Evolutionary conservation across 495 filamentous ascomycete species (phyloP).

Genomic region (Tetracladium marchalianum): DNA sequence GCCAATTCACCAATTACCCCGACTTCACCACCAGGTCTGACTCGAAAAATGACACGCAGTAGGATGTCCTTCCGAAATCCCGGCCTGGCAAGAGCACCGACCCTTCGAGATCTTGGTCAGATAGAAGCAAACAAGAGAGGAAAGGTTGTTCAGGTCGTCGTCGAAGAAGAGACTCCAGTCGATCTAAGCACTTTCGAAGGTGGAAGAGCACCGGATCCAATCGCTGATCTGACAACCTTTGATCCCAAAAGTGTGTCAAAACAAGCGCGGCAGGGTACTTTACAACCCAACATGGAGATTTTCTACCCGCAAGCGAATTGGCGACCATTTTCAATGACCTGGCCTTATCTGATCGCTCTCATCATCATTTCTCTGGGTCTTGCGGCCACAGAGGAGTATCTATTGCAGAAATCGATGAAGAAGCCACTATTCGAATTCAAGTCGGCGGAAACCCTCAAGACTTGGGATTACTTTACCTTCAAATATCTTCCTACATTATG

Average conservation of each 20-base stretch:
- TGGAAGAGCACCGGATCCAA: constrained; percentile 3
- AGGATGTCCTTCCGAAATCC: constrained; percentile 16
- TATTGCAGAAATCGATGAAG: constrained; percentile 47
- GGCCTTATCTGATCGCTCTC: constrained; percentile 48
- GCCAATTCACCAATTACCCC: constrained; percentile 24
- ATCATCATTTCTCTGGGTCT: constrained; percentile 46
- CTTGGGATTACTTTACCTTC: constrained; percentile 51
- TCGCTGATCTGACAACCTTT: constrained; percentile 1
- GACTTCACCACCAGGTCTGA: constrained; percentile 18
- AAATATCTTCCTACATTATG: constrained; percentile 64
- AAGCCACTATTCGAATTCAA: constrained; percentile 39
- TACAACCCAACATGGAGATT: constrained; percentile 24
- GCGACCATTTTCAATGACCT: constrained; percentile 63
- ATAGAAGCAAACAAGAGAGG: constrained; percentile 40
- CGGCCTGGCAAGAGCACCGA: constrained; percentile 20
- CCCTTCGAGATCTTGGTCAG: constrained; percentile 34
- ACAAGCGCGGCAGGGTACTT: not conserved
- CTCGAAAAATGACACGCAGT: constrained; percentile 13
- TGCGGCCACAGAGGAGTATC: constrained; percentile 45
- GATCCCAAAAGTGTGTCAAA: not conserved
- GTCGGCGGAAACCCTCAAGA: constrained; percentile 37
- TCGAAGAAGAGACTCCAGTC: constrained; percentile 28
- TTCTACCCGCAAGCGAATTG: constrained; percentile 56
- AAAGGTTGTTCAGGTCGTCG: constrained; percentile 39
- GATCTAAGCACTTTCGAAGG: constrained; percentile 29